Conservation (phyloP, 1,284 basidiomycete species). For the Irpex sp. region DNA sequence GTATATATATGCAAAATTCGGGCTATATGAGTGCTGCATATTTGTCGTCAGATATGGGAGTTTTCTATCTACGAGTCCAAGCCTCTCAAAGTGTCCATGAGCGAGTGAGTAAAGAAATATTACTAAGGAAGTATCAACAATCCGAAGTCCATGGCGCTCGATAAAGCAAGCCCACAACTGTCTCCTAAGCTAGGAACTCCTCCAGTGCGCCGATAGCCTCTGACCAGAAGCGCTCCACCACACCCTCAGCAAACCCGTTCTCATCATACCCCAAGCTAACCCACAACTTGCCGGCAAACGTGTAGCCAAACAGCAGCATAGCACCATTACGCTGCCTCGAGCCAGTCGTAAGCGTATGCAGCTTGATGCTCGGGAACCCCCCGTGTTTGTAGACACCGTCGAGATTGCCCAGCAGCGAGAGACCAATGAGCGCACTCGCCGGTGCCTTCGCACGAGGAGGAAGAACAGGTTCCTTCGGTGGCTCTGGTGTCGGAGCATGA, state of each 20-base stretch:
- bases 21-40: background rate
- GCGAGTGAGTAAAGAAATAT: too few relatives aligned
- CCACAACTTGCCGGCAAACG: slow-evolving; percentile 70
- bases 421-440: slow-evolving; percentile 62
- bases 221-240: slow-evolving; percentile 56
- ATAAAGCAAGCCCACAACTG: background rate
- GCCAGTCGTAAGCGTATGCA: slow-evolving; percentile 73
- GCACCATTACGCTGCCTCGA: slow-evolving; percentile 70
- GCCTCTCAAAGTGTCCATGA: too few relatives aligned
- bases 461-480: slow-evolving; percentile 20
- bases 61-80: too few relatives aligned
- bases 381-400: slow-evolving; percentile 74
- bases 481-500: slow-evolving; percentile 8
- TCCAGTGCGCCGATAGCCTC: slow-evolving; percentile 48
- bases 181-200: slow-evolving; percentile 39
- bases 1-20: background rate
- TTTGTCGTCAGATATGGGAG: background rate
- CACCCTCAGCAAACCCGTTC: slow-evolving; percentile 61
- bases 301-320: slow-evolving; percentile 75
- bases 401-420: slow-evolving; percentile 76
- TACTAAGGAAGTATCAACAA: too few relatives aligned
- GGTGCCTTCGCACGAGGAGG: slow-evolving; percentile 32
- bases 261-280: slow-evolving; percentile 73
- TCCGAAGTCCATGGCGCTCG: background rate
- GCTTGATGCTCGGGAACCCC: slow-evolving; percentile 47